Base-by-base conservation (phyloP, 495 filamentous ascomycete genomes). In the Sporormia fimetaria region DNA sequence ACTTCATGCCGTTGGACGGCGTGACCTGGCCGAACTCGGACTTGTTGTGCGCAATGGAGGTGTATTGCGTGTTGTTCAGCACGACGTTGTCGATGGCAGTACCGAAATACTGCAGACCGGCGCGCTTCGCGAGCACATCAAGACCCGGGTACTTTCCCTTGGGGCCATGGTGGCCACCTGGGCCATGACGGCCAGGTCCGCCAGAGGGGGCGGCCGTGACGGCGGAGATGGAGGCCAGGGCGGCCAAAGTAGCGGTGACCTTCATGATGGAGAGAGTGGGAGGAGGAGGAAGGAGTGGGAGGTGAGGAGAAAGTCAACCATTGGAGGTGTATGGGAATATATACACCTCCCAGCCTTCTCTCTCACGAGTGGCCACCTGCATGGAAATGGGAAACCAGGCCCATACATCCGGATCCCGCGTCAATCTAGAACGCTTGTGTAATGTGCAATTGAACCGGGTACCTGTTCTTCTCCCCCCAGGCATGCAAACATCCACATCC, bases 1-100 rank as follows among this genome's bases (percentile, higher is more conserved):
- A 68, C 57, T 73, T 73, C 57, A 65, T 62, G 26, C 63, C 64
- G 56, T 74, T 74, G 29, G 66, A 62, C 6, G 68, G 71, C 0
- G 70, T 73, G 3, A 68, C 61, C 54, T 67, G 63, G 37, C 68
- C 67, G 52, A 75, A 75, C 44, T 68, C 61, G 42, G 57, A 53
- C 11, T 56, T 59, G 49, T 70, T 58, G 24, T 49, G 52, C 24
- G 70, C 58, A 49, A 67, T 67, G 32, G 51, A 37, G 9, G 49
- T 44, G 39, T 57, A 61, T 39, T 56, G 58, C 41, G 37, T 62
- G 39, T 69, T 62, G 49, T 61, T 57, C 14, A 66, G 57, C 34
- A 63, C 44, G 41, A 55, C 49, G 28, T 62, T 63, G 51, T 73
- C 69, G 30, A 64, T 70, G 24, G 68, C 69, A 3, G 68, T 60